Evolutionary conservation across 805 yeast genomes (phyloP).

Genomic region (Schizosaccharomyces osmophilus): DNA sequence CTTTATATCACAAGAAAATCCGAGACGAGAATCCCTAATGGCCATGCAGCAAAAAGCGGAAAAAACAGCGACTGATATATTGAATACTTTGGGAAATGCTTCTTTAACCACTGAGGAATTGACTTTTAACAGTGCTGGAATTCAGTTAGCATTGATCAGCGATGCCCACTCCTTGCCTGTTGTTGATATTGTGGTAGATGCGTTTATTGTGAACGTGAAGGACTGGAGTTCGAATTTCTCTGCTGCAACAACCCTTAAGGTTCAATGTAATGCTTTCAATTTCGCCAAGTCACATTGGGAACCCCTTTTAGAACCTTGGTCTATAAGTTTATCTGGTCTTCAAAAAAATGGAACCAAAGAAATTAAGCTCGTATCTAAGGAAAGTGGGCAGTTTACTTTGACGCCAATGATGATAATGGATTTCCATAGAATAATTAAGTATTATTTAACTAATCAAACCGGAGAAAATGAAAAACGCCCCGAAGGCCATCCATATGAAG

Average conservation of each 20-base stretch:
- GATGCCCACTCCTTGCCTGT: slow-evolving; percentile 80
- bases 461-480: neutral
- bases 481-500: neutral
- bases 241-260: slow-evolving; percentile 38
- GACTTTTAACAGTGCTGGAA: slow-evolving; percentile 44
- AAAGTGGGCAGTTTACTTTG: neutral
- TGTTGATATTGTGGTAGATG: slow-evolving; percentile 45
- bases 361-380: neutral
- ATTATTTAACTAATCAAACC: neutral
- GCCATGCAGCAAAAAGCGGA: neutral
- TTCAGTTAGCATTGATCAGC: slow-evolving; percentile 64
- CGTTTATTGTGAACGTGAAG: slow-evolving; percentile 40
- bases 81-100: neutral
- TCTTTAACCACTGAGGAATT: slow-evolving; percentile 31
- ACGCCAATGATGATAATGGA: neutral
- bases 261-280: slow-evolving; percentile 54
- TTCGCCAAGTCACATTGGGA: slow-evolving; percentile 88
- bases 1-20: too few relatives aligned
- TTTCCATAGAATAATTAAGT: neutral
- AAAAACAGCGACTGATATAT: neutral
- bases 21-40: neutral
- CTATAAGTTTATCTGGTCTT: slow-evolving; percentile 26
- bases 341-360: neutral
- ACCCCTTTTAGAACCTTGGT: slow-evolving; percentile 76
- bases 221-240: slow-evolving; percentile 75